Conservation (phyloP, 139 green algal species). For the Edaphochlamys debaryana region DNA sequence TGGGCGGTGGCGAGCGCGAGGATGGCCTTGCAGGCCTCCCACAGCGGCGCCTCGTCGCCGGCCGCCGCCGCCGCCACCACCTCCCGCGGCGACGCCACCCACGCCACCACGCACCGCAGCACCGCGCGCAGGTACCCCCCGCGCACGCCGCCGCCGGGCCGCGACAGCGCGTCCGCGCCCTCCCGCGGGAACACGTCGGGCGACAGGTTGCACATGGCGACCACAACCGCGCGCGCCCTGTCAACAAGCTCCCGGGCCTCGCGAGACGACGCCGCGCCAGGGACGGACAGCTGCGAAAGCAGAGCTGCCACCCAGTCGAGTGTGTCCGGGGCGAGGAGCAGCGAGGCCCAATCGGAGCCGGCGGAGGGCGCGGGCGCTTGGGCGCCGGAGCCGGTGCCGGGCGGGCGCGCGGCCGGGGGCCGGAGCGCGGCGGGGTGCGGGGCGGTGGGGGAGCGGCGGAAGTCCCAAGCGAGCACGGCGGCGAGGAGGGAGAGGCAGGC, state of each 20-base stretch:
- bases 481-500: constrained; percentile 77
- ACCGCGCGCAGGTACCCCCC: constrained; percentile 64
- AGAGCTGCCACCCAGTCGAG: constrained; percentile 75
- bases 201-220: constrained; percentile 74
- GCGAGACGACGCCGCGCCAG: constrained; percentile 2
- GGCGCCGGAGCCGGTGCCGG: background rate
- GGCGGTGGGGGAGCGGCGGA: constrained; percentile 41
- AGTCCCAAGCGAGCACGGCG: constrained; percentile 82
- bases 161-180: constrained; percentile 2
- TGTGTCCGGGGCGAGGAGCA: constrained; percentile 63
- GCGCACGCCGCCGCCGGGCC: constrained; percentile 16
- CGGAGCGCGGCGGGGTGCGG: background rate
- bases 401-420: background rate
- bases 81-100: constrained; percentile 49
- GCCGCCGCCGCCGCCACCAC: constrained; percentile 54
- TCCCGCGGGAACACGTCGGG: constrained; percentile 76
- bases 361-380: constrained; percentile 31
- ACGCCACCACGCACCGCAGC: constrained; percentile 69
- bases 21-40: constrained; percentile 75
- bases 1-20: constrained; percentile 34
- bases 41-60: constrained; percentile 65
- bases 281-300: constrained; percentile 44
- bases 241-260: constrained; percentile 44
- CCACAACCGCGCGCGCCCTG: constrained; percentile 70
- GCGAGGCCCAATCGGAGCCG: constrained; percentile 54